phyloP scores from a whole-genome alignment of 2,329 filamentous ascomycete species.

The Neurospora sp. region DNA sequence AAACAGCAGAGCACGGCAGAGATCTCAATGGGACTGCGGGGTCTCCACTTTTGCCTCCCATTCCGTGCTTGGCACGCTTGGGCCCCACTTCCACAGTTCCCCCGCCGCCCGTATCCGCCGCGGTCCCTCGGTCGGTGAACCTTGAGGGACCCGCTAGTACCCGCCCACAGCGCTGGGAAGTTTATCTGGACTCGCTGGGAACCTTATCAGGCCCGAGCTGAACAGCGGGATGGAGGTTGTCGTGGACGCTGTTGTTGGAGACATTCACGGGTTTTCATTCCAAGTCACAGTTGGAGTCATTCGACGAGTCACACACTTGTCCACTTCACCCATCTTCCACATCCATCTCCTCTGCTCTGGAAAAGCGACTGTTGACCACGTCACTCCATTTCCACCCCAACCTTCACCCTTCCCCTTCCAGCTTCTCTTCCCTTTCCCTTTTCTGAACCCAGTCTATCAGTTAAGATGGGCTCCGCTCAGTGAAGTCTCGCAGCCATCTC shows the following conservation, averaged over 20 bases:
- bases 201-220: neutral
- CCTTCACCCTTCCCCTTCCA: neutral
- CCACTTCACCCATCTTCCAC: neutral
- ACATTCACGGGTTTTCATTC: neutral
- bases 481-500: conserved; percentile 38
- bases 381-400: neutral
- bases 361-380: neutral
- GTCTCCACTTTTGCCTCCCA: neutral
- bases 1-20: neutral
- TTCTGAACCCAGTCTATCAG: neutral
- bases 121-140: neutral
- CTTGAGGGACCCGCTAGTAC: neutral
- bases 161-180: neutral
- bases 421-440: neutral
- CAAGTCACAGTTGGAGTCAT: neutral
- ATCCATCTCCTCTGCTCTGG: neutral
- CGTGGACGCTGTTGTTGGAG: neutral
- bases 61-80: neutral
- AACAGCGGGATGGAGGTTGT: neutral
- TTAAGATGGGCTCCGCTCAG: conserved; percentile 35
- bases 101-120: neutral
- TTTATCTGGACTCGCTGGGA: neutral
- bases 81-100: neutral
- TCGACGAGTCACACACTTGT: neutral
- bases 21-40: neutral